Conservation (phyloP, 2,329 filamentous ascomycete genomes). For the Mollisia scopiformis region DNA sequence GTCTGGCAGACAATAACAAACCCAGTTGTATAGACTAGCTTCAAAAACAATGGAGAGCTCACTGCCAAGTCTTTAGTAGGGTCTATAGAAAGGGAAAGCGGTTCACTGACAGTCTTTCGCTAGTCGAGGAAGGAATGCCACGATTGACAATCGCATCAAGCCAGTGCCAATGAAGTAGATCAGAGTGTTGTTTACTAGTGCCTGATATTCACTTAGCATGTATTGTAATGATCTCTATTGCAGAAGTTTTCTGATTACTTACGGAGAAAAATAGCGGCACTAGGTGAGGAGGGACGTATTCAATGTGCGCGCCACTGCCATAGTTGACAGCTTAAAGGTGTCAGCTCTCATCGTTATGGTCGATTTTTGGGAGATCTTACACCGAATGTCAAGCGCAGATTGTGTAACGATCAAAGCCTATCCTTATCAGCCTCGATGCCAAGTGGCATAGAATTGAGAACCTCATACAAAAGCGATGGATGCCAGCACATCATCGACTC, state of each 20-base stretch:
- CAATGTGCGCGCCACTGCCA: slow-evolving; percentile 30
- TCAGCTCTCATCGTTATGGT: background rate
- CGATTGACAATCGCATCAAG: slow-evolving; percentile 39
- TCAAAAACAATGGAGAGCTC: slow-evolving; percentile 8
- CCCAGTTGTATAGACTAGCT: slow-evolving; percentile 9
- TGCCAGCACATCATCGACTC: slow-evolving; percentile 37
- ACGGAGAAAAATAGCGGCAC: slow-evolving; percentile 27
- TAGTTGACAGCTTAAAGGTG: slow-evolving; percentile 21
- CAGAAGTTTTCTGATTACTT: slow-evolving; percentile 4
- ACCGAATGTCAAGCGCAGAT: slow-evolving; percentile 28
- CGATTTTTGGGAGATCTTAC: background rate
- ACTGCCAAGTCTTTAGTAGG: background rate
- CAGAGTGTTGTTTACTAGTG: slow-evolving; percentile 9
- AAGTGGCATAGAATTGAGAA: background rate
- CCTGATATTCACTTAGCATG: background rate
- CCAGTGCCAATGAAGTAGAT: slow-evolving; percentile 37
- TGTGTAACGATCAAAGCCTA: slow-evolving; percentile 25
- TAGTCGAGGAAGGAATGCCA: slow-evolving; percentile 41
- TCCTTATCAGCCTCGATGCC: background rate
- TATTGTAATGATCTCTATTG: slow-evolving; percentile 6
- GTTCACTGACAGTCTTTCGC: slow-evolving; percentile 37
- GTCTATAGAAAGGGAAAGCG: background rate
- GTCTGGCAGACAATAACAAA: slow-evolving; percentile 11
- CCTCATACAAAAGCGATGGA: slow-evolving; percentile 31
- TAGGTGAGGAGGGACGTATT: slow-evolving; percentile 16